A percentile compares a stretch with the other conserved stretches of the same genome.
phyloP scores from a whole-genome alignment of 2,329 filamentous ascomycete genomes.

The Orbilia javanica region DNA sequence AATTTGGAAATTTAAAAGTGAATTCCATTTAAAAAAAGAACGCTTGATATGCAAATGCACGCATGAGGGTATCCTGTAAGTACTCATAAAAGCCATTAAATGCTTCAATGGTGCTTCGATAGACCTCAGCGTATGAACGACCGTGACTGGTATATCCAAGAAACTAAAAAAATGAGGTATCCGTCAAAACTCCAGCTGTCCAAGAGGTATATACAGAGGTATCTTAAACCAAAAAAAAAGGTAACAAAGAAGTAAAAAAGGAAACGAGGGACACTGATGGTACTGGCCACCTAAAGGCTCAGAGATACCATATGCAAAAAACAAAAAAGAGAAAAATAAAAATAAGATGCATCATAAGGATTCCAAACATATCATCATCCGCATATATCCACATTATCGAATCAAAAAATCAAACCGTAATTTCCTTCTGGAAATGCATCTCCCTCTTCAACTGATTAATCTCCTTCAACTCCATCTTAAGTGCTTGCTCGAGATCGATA shows the following conservation, averaged over 20 bases:
- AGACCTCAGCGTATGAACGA: neutral
- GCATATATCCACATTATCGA: neutral
- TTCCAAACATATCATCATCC: constrained; percentile 10
- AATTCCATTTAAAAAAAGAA: neutral
- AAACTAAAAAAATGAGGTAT: constrained; percentile 10
- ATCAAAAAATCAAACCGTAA: neutral
- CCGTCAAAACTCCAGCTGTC: constrained; percentile 27
- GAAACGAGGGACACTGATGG: neutral
- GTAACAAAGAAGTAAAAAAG: neutral
- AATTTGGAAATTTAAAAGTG: too few species aligned
- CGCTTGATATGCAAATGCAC: constrained; percentile 17
- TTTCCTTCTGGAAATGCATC: constrained; percentile 40
- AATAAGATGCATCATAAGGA: neutral
- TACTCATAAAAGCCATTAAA: constrained; percentile 30
- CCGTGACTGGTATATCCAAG: neutral
- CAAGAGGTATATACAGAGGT: constrained; percentile 29
- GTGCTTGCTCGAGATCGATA: constrained; percentile 54
- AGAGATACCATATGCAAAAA: neutral
- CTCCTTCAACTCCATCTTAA: constrained; percentile 51
- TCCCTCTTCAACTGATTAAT: constrained; percentile 49
- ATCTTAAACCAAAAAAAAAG: constrained; percentile 17
- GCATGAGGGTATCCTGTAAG: constrained; percentile 15
- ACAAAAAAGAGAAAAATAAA: too few species aligned
- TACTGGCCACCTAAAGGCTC: neutral
- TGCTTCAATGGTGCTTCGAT: neutral